Evolutionary conservation across 192 early-diverging fungal genomes (phyloP).

Genomic region (Spinellus fusiger): DNA sequence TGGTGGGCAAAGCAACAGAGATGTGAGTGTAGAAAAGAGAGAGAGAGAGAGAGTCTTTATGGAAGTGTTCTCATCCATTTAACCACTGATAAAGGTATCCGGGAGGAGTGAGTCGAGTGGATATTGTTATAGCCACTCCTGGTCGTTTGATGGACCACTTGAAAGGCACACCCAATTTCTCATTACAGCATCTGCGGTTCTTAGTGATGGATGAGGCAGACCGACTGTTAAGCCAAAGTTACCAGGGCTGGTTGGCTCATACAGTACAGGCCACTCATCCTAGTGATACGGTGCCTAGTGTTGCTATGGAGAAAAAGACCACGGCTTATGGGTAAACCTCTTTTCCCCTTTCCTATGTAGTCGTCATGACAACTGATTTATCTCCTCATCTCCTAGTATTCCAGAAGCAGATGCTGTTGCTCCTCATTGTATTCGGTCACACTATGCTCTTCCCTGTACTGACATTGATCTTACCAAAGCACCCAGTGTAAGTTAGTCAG

Average conservation of each 20-base stretch:
- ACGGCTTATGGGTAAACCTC: no score
- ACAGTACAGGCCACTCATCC: slow-evolving; percentile 60
- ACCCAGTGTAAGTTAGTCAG: slow-evolving; percentile 24
- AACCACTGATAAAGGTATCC: slow-evolving; percentile 13
- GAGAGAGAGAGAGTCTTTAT: neutral
- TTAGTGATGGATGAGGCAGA: slow-evolving; percentile 96
- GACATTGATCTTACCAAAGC: slow-evolving; percentile 45
- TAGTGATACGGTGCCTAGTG: no score
- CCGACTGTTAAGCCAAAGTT: slow-evolving; percentile 84
- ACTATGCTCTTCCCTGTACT: slow-evolving; percentile 39
- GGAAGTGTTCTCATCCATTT: neutral
- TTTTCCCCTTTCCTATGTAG: no score
- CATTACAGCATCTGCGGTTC: slow-evolving; percentile 87
- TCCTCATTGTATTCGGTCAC: slow-evolving; percentile 32
- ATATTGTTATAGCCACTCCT: slow-evolving; percentile 93
- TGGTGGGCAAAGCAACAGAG: slow-evolving; percentile 33
- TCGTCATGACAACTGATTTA: neutral
- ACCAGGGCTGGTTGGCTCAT: slow-evolving; percentile 84
- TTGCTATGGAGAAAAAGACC: no score
- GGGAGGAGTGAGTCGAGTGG: slow-evolving; percentile 68
- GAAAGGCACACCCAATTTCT: slow-evolving; percentile 76
- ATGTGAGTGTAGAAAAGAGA: neutral
- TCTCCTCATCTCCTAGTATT: slow-evolving; percentile 18
- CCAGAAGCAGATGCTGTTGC: slow-evolving; percentile 47
- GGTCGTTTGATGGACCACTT: slow-evolving; percentile 92